Evolutionary conservation across 2,329 filamentous ascomycete species (phyloP).

Genomic region (Pyrenophora graminea): DNA sequence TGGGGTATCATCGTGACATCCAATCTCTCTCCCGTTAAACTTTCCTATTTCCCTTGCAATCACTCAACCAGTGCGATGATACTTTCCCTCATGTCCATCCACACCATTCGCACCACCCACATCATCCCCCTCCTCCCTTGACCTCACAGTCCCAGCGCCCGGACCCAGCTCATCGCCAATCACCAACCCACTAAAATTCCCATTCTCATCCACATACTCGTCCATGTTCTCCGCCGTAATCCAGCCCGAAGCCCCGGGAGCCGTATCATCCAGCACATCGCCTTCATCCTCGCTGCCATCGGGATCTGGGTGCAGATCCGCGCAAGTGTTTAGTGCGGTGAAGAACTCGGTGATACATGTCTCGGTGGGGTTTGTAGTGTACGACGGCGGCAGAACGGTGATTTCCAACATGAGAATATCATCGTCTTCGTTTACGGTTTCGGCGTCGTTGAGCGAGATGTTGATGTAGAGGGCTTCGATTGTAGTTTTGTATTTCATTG

Average conservation of each 20-base stretch:
- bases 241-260: constrained; percentile 78
- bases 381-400: constrained; percentile 62
- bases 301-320: constrained; percentile 75
- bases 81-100: constrained; percentile 41
- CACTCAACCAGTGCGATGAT: constrained; percentile 40
- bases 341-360: constrained; percentile 60
- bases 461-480: constrained; percentile 45
- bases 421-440: constrained; percentile 63
- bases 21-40: not conserved
- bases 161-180: constrained; percentile 39
- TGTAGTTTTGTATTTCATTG: constrained; percentile 60
- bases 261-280: constrained; percentile 51
- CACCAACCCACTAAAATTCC: constrained; percentile 43
- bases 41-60: not conserved
- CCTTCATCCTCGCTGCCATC: constrained; percentile 62
- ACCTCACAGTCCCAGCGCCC: constrained; percentile 45
- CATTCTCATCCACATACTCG: constrained; percentile 61
- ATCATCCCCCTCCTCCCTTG: constrained; percentile 40
- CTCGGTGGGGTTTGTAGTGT: constrained; percentile 26
- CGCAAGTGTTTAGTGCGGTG: constrained; percentile 72
- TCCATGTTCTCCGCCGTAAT: constrained; percentile 91
- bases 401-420: constrained; percentile 68
- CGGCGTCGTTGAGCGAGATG: constrained; percentile 55
- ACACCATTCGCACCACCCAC: constrained; percentile 31
- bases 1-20: constrained; percentile 8